Percentiles rank a stretch among this genome's conserved stretches.
These are phyloP conservation scores for Ramalina peruviana DNA, from an alignment of 495 filamentous ascomycete genomes.

Conservation along the genomic window DNA sequence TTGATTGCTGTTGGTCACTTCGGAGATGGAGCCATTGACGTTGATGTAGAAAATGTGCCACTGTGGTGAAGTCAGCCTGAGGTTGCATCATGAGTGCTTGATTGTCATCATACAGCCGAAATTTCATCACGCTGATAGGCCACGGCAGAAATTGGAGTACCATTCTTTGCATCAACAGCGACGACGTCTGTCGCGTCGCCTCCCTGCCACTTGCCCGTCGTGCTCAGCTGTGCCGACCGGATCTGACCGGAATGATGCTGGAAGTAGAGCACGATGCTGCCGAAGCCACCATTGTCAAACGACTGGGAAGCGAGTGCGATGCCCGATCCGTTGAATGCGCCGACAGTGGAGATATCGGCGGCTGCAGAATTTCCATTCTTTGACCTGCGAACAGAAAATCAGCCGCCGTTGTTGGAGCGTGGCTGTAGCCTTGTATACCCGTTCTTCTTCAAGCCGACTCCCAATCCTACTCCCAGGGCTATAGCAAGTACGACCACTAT, in stretches of 20 bases:
- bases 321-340: constrained; percentile 25
- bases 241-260: constrained; percentile 22
- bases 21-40: constrained; percentile 16
- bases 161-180: constrained; percentile 23
- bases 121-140: constrained; percentile 17
- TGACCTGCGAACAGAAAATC: neutral
- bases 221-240: constrained; percentile 17
- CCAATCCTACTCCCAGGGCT: constrained; percentile 13
- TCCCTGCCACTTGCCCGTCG: constrained; percentile 16
- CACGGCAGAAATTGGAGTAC: constrained; percentile 23
- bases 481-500: constrained; percentile 6
- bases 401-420: neutral
- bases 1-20: constrained; percentile 17
- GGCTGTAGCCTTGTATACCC: neutral
- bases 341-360: constrained; percentile 14
- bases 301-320: constrained; percentile 24
- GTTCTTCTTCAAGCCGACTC: constrained; percentile 14
- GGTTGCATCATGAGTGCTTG: neutral
- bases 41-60: constrained; percentile 24
- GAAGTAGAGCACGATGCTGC: constrained; percentile 23
- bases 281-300: constrained; percentile 13
- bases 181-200: constrained; percentile 18
- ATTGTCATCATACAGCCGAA: constrained; percentile 7
- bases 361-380: neutral
- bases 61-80: constrained; percentile 5